Conservation (phyloP, 169 alveolate species). For the Plasmodium vivax region DNA sequence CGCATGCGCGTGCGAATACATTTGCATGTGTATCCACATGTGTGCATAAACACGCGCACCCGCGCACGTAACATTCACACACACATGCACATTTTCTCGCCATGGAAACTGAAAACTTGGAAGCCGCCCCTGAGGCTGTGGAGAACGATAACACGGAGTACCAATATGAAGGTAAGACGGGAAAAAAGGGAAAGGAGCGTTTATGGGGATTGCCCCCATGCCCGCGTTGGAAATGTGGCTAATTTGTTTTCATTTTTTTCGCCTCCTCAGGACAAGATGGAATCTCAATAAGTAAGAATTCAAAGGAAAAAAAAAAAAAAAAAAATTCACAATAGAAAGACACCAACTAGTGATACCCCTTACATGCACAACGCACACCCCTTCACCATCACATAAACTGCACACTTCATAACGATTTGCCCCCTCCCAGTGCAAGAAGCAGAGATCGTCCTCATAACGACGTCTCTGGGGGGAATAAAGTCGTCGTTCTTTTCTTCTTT, state of each 20-base stretch:
- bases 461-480: slow-evolving; percentile 88
- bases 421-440: slow-evolving; percentile 78
- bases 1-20: not conserved
- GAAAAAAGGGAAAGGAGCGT: not conserved
- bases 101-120: slow-evolving; percentile 51
- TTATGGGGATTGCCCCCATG: not conserved
- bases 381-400: not conserved
- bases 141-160: not conserved
- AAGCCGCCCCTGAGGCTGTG: slow-evolving; percentile 2
- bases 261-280: slow-evolving; percentile 23
- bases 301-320: slow-evolving; percentile 15
- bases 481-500: slow-evolving; percentile 86
- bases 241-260: not conserved
- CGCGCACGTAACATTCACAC: not conserved
- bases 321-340: not conserved
- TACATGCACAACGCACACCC: not conserved
- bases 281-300: slow-evolving; percentile 3
- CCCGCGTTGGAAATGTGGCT: not conserved
- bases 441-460: slow-evolving; percentile 87
- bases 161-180: slow-evolving; percentile 23
- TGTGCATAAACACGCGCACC: not conserved
- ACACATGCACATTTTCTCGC: not conserved
- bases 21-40: not conserved
- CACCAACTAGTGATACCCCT: not conserved
- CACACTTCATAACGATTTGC: not conserved